Evolutionary conservation across 192 early-diverging fungal species (phyloP).

Genomic region (Thamnidium elegans): DNA sequence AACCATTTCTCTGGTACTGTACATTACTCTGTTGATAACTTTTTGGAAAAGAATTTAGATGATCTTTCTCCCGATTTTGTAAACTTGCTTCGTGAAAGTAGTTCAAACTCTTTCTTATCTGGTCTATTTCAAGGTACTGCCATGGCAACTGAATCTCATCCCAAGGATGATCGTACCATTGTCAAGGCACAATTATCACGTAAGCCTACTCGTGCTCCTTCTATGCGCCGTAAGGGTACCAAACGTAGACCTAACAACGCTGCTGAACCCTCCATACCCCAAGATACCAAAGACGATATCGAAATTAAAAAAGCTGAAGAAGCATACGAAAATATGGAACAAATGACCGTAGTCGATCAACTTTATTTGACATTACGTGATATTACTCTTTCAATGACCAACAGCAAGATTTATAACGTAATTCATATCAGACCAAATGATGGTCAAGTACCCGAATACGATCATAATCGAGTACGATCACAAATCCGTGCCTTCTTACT

Average conservation of each 20-base stretch:
- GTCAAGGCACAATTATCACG: constrained; percentile 75
- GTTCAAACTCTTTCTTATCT: constrained; percentile 58
- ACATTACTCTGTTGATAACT: constrained; percentile 64
- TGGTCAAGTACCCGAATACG: constrained; percentile 43
- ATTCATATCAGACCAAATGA: constrained; percentile 78
- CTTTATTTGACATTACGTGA: constrained; percentile 72
- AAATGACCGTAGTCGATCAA: constrained; percentile 54
- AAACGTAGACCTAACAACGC: constrained; percentile 22
- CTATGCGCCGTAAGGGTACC: constrained; percentile 47
- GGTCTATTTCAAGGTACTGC: constrained; percentile 67
- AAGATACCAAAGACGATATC: constrained; percentile 25
- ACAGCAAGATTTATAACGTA: constrained; percentile 80
- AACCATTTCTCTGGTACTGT: constrained; percentile 60
- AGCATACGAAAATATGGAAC: constrained; percentile 38
- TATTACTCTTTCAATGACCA: constrained; percentile 70
- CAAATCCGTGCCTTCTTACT: constrained; percentile 72
- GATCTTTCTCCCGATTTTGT: constrained; percentile 67
- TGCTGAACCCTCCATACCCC: constrained; percentile 21
- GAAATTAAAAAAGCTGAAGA: constrained; percentile 25
- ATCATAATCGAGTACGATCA: constrained; percentile 58
- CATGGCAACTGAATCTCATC: constrained; percentile 70
- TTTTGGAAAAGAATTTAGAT: constrained; percentile 60
- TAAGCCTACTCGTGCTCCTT: constrained; percentile 69
- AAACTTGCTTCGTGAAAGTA: constrained; percentile 56
- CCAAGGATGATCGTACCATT: constrained; percentile 67